Conservation (phyloP, 345 rosid species). For the Cardamine occulta region DNA sequence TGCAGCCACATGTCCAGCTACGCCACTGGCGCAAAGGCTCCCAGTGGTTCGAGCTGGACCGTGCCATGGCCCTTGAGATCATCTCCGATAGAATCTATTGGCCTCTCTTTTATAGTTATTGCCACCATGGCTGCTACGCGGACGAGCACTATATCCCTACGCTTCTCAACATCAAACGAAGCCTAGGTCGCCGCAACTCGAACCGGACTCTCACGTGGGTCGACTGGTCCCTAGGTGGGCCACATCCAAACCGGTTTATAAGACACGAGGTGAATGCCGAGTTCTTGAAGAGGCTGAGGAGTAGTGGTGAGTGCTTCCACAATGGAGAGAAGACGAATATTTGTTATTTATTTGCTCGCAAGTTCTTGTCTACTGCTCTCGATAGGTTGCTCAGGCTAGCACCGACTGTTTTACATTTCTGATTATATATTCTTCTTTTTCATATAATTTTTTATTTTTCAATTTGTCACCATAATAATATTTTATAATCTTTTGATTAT, state of each 20-base stretch:
- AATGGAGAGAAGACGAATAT: constrained; percentile 58
- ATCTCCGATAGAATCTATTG: constrained; percentile 66
- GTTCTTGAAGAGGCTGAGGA: constrained; percentile 62
- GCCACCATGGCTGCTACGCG: constrained; percentile 60
- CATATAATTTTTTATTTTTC: background rate
- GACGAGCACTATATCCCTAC: constrained; percentile 92
- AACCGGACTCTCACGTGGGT: constrained; percentile 84
- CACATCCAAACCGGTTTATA: constrained; percentile 62
- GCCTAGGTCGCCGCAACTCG: constrained; percentile 47
- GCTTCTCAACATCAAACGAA: constrained; percentile 47
- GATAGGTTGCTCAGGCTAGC: constrained; percentile 64
- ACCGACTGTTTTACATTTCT: constrained; percentile 54
- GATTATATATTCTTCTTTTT: constrained; percentile 4
- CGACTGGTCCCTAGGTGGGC: constrained; percentile 79
- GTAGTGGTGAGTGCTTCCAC: constrained; percentile 51
- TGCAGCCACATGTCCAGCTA: constrained; percentile 60
- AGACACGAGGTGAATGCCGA: constrained; percentile 55
- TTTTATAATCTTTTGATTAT: constrained; percentile 23
- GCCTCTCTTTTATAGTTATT: constrained; percentile 57
- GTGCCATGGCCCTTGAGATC: constrained; percentile 59
- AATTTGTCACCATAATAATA: background rate
- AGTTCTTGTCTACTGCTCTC: constrained; percentile 65
- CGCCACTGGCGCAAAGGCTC: constrained; percentile 86
- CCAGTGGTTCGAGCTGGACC: constrained; percentile 81
- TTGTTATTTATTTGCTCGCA: constrained; percentile 82